Conservation (phyloP, 306 rosid genomes). For the Cajanus cajan region DNA sequence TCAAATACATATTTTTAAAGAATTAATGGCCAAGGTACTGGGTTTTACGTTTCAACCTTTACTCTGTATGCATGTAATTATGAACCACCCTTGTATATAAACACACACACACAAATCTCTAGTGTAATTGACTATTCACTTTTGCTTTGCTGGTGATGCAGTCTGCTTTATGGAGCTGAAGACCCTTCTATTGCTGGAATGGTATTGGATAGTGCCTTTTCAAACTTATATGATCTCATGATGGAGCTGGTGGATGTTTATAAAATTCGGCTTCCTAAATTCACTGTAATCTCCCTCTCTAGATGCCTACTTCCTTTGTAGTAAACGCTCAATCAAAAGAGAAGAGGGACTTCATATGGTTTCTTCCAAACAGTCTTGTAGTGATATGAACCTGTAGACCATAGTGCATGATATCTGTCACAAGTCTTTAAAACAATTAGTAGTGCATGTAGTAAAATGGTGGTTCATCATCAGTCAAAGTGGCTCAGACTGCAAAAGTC, state of each 20-base stretch:
- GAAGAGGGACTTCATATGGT: background rate
- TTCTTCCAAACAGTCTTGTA: background rate
- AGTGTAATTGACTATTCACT: slow-evolving; percentile 23
- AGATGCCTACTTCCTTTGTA: background rate
- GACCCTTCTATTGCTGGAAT: slow-evolving; percentile 97
- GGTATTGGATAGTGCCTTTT: slow-evolving; percentile 98
- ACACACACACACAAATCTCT: background rate
- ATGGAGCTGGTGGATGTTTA: slow-evolving; percentile 99
- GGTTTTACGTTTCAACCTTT: slow-evolving; percentile 20
- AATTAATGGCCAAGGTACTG: background rate
- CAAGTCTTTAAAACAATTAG: background rate
- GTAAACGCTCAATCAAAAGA: slow-evolving; percentile 18
- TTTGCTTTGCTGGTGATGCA: slow-evolving; percentile 43
- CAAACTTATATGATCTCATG: slow-evolving; percentile 88
- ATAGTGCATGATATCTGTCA: slow-evolving; percentile 4
- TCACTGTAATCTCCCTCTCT: slow-evolving; percentile 58
- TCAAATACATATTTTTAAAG: background rate
- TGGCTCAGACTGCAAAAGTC: background rate
- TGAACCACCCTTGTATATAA: background rate
- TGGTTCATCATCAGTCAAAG: slow-evolving; percentile 5
- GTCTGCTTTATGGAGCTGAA: slow-evolving; percentile 99
- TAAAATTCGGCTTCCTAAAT: slow-evolving; percentile 96
- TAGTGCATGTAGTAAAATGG: background rate
- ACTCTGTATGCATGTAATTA: slow-evolving; percentile 1
- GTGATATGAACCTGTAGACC: slow-evolving; percentile 12